Evolutionary conservation across 306 rosid species (phyloP), one percentile per base, ranked within the genome.

Genomic region (Mucuna pruriens): DNA sequence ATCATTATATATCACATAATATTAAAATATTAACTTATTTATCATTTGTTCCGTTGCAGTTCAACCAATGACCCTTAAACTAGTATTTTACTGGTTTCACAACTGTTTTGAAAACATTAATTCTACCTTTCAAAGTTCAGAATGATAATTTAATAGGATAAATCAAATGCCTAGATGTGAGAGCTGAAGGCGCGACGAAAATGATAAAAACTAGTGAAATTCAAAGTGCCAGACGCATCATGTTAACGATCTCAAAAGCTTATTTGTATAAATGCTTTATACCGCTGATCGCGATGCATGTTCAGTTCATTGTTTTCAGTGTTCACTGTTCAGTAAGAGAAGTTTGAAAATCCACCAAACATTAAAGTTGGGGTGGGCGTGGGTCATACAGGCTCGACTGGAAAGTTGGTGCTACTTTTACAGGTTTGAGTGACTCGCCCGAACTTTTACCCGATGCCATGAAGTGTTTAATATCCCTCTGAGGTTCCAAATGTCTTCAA

Each of bases 401-500:
- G 9, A n/a, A 2, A 23, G 9, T 25, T 23, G 39, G 17, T 10
- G 46, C 29, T 20, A 79, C 17, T 80, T 64, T 67, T 85, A 91
- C 85, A 95, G 81, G 73, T 86, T 91, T 19, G 99, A 91, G 89
- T 69, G 93, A 15, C 96, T 91, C 33, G 93, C 94, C 57, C 83
- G 88, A 81, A 90, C 93, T 70, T 82, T 84, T n/a, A 95, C 91
- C 13, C 95, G 62, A 83, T 93, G 98, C 98, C 98, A 93, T 75
- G 98, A 91, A 17, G 91, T 93, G 88, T 95, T 95, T 70, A 95
- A 87, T 79, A 95, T 91, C 49, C 99, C 99, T 86, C 97, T 87
- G 72, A 95, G 82, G 85, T 95, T 95, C 98, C 98, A 92, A 36
- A 92, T 87, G 44, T 90, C 95, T 63, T 92, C 91, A 76, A 91